Evolutionary conservation across 1,284 basidiomycete genomes (phyloP), one percentile per base, ranked within the genome.

Genomic region (Gastroboletus turbinatus): DNA sequence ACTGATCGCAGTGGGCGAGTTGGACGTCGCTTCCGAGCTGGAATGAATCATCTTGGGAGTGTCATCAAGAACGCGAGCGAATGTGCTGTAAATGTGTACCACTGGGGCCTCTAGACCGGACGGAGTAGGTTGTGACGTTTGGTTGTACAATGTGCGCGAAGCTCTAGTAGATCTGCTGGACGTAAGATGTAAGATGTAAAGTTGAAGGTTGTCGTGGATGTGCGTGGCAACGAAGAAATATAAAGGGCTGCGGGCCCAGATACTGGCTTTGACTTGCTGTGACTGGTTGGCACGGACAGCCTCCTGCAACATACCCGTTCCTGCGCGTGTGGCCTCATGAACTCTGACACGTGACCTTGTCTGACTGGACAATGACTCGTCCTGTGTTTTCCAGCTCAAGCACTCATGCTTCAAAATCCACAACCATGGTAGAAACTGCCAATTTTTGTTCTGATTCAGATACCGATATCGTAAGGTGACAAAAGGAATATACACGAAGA

Each of bases 1-100:
- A 53, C 65, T 66, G 53, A 66, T 65, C 50, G 60, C 52, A 39
- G 60, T 45, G 42, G 65, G 67, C 9, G 65, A 68, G 51, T 58
- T 64, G 46, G 58, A 55, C 52, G 65, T 66, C 52, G 64, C 44
- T 54, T 70, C 66, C 45, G 64, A 66, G 46, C 66, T 68, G 52
- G 67, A 66, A 27, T 60, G 54, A 7, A 63, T 53, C 63, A 63
- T 63, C 38, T 51, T 45, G 21, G 23, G 16, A 40, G 6, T 43
- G 45, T 30, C 50, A 65, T 62, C 57, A 52, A 63, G 35, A 40
- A 60, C 4, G n/a, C 2, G 35, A 40, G n/a, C 8, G 21, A 47
- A 29, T 21, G 23, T 29, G 39, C 14, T 52, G 44, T 42, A 35
- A 27, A 48, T 49, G 5, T n/a, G 5, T 25, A 16, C 23, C 29